Percentiles rank a stretch among this genome's conserved stretches.
Conservation (phyloP, 2,329 filamentous ascomycete genomes). For the Myriangium duriaei region DNA sequence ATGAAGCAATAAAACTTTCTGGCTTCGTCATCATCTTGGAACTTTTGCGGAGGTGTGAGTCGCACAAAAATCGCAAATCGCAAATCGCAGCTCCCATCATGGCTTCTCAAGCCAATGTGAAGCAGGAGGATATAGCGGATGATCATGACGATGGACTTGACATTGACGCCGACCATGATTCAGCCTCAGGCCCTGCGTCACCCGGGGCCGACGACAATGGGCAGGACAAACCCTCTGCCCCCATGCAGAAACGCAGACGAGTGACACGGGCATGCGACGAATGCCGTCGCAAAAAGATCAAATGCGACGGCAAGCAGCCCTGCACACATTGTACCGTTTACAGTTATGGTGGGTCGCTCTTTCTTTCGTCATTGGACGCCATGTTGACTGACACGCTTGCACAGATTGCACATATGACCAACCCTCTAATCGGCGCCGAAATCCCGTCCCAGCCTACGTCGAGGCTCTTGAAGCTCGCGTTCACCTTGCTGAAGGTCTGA, state of each 20-base stretch:
- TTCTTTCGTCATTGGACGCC: not conserved
- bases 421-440: slow-evolving; percentile 79
- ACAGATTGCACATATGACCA: slow-evolving; percentile 91
- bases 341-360: slow-evolving; percentile 65
- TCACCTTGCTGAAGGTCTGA: slow-evolving; percentile 67
- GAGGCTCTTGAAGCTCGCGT: slow-evolving; percentile 75
- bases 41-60: too few relatives aligned
- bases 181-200: slow-evolving; percentile 3
- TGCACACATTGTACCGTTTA: slow-evolving; percentile 92
- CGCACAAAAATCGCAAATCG: too few relatives aligned
- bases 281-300: slow-evolving; percentile 56
- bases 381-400: slow-evolving; percentile 5
- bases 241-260: slow-evolving; percentile 57
- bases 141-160: slow-evolving; percentile 7
- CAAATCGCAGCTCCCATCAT: too few relatives aligned
- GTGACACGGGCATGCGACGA: slow-evolving; percentile 83
- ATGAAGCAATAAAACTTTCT: too few relatives aligned
- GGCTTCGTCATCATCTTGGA: too few relatives aligned
- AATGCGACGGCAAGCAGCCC: slow-evolving; percentile 43
- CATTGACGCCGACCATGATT: slow-evolving; percentile 4
- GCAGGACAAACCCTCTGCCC: slow-evolving; percentile 15
- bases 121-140: slow-evolving; percentile 2
- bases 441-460: slow-evolving; percentile 85
- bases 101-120: slow-evolving; percentile 3
- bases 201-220: slow-evolving; percentile 16